Evolutionary conservation across 179 eudicot genomes (phyloP), one percentile per base, ranked within the genome.

Genomic region (Beta corolliflora): DNA sequence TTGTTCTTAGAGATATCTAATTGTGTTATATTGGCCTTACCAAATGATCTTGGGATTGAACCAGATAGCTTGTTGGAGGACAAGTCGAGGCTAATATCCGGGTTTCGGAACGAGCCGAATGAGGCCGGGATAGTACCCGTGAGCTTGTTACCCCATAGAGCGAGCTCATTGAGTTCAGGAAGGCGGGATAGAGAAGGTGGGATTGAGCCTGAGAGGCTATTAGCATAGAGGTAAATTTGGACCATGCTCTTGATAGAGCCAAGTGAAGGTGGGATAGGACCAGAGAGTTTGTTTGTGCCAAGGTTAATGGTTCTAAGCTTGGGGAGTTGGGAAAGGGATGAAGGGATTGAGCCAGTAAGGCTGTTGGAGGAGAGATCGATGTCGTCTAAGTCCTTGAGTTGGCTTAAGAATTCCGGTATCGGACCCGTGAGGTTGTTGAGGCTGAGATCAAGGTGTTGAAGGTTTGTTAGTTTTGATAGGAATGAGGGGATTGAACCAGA

Each of bases 181-280:
- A 55, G 59, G 59, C 59, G 59, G 14, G 59, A 55, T 1, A 55
- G 14, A 4, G 59, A 55, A 55, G 59, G 4, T 55, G 59, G 81
- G 75, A 78, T 54, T 41, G 75, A 41, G 44, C 75, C 81, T n/a
- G 75, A 55, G 18, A 55, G 59, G 19, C 80, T 84, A 72, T 85
- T 87, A 74, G 76, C 44, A 64, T 80, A 81, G 31, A 81, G 77
- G 8, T 12, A 75, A 84, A 77, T 8, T 56, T 71, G 63, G 4
- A 9, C 41, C 68, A 21, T 45, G 31, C 9, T 25, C 0, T 69
- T 71, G 50, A 90, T 53, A 5, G 78, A 77, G 25, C 90, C 86
- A 46, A 88, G 77, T 15, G 85, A 84, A 0, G 82, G 88, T 0
- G 93, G 95, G 77, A 91, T 88, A 14, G 69, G 29, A n/a, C 92